Evolutionary conservation across 805 yeast species (phyloP).

Genomic region (Pichia pseudocactophila): DNA sequence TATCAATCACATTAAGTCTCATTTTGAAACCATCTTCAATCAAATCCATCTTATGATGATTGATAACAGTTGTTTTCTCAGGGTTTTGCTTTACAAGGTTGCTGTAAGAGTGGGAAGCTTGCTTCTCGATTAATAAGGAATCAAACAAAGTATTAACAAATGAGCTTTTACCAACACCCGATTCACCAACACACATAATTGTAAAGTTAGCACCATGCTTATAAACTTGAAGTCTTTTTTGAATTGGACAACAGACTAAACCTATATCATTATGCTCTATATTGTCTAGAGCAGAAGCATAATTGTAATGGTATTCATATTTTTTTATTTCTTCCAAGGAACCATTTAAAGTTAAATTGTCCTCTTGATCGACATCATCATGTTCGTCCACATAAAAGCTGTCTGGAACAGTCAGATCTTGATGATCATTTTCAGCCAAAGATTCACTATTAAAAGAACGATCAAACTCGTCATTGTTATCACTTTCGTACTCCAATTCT

Average conservation of each 20-base stretch:
- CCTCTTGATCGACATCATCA: background rate
- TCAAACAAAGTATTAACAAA: conserved; percentile 81
- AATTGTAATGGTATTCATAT: conserved; percentile 19
- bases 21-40: conserved; percentile 78
- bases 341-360: background rate
- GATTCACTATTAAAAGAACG: too few relatives aligned
- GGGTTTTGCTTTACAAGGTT: conserved; percentile 61
- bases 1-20: conserved; percentile 74
- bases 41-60: conserved; percentile 66
- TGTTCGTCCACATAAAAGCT: background rate
- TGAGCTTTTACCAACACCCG: conserved; percentile 89
- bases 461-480: background rate
- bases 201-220: conserved; percentile 71
- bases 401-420: background rate
- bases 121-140: conserved; percentile 53
- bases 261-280: conserved; percentile 37
- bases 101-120: conserved; percentile 46
- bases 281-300: conserved; percentile 21
- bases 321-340: conserved; percentile 5
- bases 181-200: conserved; percentile 82
- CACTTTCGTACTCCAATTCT: background rate
- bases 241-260: conserved; percentile 64
- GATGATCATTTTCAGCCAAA: background rate
- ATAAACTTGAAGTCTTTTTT: conserved; percentile 67
- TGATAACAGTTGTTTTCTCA: conserved; percentile 39